A percentile compares a stretch with the other conserved stretches of the same genome.
Evolutionary conservation across 2,329 filamentous ascomycete species (phyloP).

Genomic region (Monosporascus sp.): DNA sequence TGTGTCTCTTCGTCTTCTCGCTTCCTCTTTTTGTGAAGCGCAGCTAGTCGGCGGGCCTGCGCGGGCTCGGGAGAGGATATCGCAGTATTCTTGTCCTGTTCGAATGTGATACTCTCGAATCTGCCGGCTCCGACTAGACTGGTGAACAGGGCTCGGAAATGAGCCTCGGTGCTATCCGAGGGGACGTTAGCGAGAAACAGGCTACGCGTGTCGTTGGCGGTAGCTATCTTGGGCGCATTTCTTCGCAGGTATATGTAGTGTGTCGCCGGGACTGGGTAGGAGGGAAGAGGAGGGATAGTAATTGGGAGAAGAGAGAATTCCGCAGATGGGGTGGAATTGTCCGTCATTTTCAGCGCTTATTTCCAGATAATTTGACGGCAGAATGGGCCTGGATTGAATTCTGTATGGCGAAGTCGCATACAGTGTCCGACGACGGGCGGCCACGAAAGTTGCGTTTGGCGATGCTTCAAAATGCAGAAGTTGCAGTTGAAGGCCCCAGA

Average conservation of each 20-base stretch:
- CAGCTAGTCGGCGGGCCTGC: constrained; percentile 34
- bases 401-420: too few relatives aligned
- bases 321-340: too few relatives aligned
- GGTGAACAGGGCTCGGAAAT: constrained; percentile 72
- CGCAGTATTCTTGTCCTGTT: constrained; percentile 47
- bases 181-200: constrained; percentile 91
- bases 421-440: too few relatives aligned
- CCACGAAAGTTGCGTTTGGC: too few relatives aligned
- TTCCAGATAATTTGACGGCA: too few relatives aligned
- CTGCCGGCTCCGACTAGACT: constrained; percentile 70
- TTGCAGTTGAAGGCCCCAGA: too few relatives aligned
- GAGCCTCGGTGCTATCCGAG: constrained; percentile 71
- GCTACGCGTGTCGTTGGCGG: constrained; percentile 68
- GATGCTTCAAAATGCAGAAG: too few relatives aligned
- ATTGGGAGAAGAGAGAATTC: constrained; percentile 69
- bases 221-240: constrained; percentile 75
- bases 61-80: constrained; percentile 39
- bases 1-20: constrained; percentile 29
- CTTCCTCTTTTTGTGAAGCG: constrained; percentile 48
- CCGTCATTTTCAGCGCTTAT: too few relatives aligned
- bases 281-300: constrained; percentile 56
- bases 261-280: constrained; percentile 56
- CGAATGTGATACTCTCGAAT: constrained; percentile 75
- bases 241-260: constrained; percentile 86
- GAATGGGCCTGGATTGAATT: too few relatives aligned